Percentiles rank a stretch among this genome's conserved stretches.
Conservation (phyloP, 805 yeast genomes). For the Candida michaelii region DNA sequence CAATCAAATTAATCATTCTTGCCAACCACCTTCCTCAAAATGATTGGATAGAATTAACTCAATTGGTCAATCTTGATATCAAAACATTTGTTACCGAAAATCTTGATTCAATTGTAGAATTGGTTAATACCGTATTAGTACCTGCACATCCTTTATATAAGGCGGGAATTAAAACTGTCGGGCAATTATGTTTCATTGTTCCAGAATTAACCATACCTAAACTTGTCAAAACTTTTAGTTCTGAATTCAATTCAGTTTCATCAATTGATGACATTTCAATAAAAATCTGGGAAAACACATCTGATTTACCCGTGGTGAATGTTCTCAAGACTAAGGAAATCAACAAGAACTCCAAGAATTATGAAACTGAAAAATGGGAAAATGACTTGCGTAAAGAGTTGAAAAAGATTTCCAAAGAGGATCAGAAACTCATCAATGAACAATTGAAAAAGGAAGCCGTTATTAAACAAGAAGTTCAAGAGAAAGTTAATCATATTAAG, state of each 20-base stretch:
- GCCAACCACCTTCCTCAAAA: conserved; percentile 35
- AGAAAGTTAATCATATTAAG: conserved; percentile 10
- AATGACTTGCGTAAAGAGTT: conserved; percentile 75
- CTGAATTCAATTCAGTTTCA: conserved; percentile 43
- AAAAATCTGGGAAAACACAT: conserved; percentile 64
- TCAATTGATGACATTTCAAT: conserved; percentile 51
- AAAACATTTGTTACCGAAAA: conserved; percentile 46
- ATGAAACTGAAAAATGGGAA: conserved; percentile 89
- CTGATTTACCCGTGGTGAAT: conserved; percentile 64
- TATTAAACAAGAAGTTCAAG: conserved; percentile 50
- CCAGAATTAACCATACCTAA: conserved; percentile 58
- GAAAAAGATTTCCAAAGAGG: conserved; percentile 76
- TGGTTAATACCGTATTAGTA: conserved; percentile 8
- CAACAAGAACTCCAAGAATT: conserved; percentile 77
- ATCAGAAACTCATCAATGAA: conserved; percentile 58
- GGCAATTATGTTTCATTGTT: conserved; percentile 55
- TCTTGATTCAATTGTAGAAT: conserved; percentile 21
- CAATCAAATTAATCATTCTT: conserved; percentile 24
- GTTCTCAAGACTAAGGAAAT: conserved; percentile 42
- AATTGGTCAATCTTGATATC: conserved; percentile 61
- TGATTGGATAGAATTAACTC: conserved; percentile 79
- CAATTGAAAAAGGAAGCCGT: conserved; percentile 63
- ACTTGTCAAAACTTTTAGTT: conserved; percentile 41
- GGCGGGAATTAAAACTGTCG: conserved; percentile 42
- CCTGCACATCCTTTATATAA: conserved; percentile 9